A percentile compares a stretch with the other conserved stretches of the same genome.
Conservation (phyloP, 495 filamentous ascomycete species). For the Xylaria nigripes region DNA sequence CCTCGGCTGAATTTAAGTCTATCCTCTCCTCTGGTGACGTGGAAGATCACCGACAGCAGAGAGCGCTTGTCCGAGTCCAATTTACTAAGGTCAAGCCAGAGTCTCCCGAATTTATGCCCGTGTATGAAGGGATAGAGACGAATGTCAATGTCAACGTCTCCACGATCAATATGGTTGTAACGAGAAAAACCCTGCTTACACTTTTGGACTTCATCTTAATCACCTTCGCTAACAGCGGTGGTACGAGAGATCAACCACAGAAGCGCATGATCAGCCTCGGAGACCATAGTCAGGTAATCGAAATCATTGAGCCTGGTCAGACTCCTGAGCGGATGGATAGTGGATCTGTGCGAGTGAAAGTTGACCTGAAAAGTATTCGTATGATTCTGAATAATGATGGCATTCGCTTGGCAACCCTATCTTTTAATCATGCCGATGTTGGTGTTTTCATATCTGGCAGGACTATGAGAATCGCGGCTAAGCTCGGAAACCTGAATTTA, state of each 20-base stretch:
- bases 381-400: slow-evolving; percentile 98
- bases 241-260: slow-evolving; percentile 26
- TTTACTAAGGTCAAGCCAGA: slow-evolving; percentile 83
- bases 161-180: slow-evolving; percentile 92
- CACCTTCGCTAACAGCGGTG: slow-evolving; percentile 76
- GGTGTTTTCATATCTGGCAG: slow-evolving; percentile 79
- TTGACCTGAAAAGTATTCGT: slow-evolving; percentile 83
- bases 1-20: slow-evolving; percentile 87
- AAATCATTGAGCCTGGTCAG: slow-evolving; percentile 22
- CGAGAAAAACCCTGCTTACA: slow-evolving; percentile 84
- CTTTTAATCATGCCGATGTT: slow-evolving; percentile 83
- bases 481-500: slow-evolving; percentile 76
- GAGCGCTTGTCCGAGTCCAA: slow-evolving; percentile 80
- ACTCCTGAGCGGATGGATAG: slow-evolving; percentile 25
- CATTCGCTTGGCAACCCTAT: slow-evolving; percentile 85
- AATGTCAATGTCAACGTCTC: slow-evolving; percentile 88
- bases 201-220: slow-evolving; percentile 93
- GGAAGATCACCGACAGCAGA: slow-evolving; percentile 54
- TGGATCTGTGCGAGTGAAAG: slow-evolving; percentile 62
- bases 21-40: slow-evolving; percentile 85
- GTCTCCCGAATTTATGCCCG: slow-evolving; percentile 84
- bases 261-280: slow-evolving; percentile 32
- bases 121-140: slow-evolving; percentile 86
- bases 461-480: slow-evolving; percentile 76
- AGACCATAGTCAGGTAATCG: slow-evolving; percentile 29